phyloP scores from a whole-genome alignment of 441 rosid species.

The Corymbia citriodora region DNA sequence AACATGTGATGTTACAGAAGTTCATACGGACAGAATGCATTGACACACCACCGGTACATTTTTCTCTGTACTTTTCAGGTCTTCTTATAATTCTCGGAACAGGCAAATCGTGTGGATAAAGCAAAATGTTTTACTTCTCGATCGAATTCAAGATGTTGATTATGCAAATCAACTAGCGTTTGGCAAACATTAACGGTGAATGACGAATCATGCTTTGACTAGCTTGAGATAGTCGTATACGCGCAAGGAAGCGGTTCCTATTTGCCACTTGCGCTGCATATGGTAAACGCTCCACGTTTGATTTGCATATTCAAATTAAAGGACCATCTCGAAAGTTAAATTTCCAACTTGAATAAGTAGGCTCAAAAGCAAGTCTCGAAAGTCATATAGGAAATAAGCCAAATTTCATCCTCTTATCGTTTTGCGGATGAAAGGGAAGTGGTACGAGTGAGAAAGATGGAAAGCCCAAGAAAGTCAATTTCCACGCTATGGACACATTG shows the following conservation, averaged over 20 bases:
- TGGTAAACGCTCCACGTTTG: background rate
- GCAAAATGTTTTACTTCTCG: background rate
- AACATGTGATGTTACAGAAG: too few species aligned
- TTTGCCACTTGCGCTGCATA: background rate
- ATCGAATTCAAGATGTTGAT: background rate
- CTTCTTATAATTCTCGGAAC: too few species aligned
- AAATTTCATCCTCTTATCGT: background rate
- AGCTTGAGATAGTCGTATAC: background rate
- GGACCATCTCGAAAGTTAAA: background rate
- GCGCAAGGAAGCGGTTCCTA: background rate
- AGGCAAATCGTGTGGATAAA: background rate
- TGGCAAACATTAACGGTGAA: background rate
- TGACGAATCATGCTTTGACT: background rate
- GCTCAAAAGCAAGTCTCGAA: background rate
- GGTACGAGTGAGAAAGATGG: background rate
- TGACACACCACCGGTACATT: too few species aligned
- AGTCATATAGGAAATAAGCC: background rate
- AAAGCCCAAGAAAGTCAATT: background rate
- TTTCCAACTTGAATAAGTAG: background rate
- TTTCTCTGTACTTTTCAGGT: too few species aligned
- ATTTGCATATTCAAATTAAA: background rate
- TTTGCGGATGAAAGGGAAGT: background rate
- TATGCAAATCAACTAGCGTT: background rate
- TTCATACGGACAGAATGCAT: too few species aligned
- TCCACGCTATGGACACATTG: background rate